Percentiles rank a stretch among this genome's conserved stretches.
Conservation (phyloP, 148 eudicot genomes). For the Drosera capensis region DNA sequence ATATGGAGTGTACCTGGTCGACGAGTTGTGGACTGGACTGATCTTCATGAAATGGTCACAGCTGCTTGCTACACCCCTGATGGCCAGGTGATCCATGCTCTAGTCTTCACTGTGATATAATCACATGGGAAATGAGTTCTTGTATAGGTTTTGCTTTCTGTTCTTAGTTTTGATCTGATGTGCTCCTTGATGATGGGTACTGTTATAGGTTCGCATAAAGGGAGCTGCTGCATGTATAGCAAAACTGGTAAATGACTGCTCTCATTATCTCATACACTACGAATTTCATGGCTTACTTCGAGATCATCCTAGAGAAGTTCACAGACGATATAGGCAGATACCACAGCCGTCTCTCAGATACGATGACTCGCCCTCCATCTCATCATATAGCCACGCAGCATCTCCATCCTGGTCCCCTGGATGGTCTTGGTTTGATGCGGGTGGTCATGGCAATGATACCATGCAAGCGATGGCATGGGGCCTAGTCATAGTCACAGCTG, state of each 20-base stretch:
- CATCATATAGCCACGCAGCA: slow-evolving; percentile 16
- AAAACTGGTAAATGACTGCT: slow-evolving; percentile 37
- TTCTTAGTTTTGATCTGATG: too few relatives aligned
- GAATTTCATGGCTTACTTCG: too few relatives aligned
- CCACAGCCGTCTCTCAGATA: slow-evolving; percentile 30
- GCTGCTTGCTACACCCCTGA: slow-evolving; percentile 84
- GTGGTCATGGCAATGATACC: slow-evolving; percentile 23
- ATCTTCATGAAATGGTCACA: slow-evolving; percentile 93
- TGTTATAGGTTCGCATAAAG: slow-evolving; percentile 70
- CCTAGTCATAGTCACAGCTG: slow-evolving; percentile 79
- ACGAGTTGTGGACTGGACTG: slow-evolving; percentile 69
- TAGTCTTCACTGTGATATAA: neutral
- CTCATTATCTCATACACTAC: neutral
- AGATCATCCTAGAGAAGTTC: too few relatives aligned
- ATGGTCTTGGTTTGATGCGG: slow-evolving; percentile 29
- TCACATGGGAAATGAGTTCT: too few relatives aligned
- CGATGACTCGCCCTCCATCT: slow-evolving; percentile 48
- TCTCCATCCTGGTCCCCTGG: slow-evolving; percentile 51
- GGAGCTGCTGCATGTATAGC: slow-evolving; percentile 57
- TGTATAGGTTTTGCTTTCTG: neutral
- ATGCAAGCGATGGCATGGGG: slow-evolving; percentile 92
- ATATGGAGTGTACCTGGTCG: slow-evolving; percentile 70
- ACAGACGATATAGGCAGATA: too few relatives aligned
- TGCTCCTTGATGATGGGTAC: slow-evolving; percentile 45
- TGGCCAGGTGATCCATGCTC: slow-evolving; percentile 47